A percentile compares a stretch with the other conserved stretches of the same genome.
Evolutionary conservation across 495 filamentous ascomycete genomes (phyloP).

Genomic region (Pyrenula massariospora): DNA sequence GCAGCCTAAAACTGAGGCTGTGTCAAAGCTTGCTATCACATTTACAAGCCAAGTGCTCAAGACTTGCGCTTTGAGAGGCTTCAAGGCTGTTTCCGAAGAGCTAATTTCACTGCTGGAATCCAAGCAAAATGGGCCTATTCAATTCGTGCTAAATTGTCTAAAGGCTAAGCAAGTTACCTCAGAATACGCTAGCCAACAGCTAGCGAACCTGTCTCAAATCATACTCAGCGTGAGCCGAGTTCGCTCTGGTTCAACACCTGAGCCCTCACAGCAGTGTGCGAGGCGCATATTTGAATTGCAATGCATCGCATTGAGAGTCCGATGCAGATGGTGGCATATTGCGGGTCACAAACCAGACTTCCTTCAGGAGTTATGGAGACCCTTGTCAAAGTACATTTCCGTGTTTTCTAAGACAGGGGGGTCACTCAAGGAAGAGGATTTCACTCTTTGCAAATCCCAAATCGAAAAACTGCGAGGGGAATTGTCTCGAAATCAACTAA

Average conservation of each 20-base stretch:
- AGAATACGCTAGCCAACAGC: not conserved
- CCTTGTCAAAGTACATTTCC: constrained; percentile 53
- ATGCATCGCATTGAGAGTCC: constrained; percentile 50
- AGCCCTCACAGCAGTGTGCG: not conserved
- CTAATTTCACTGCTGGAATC: not conserved
- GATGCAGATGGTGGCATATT: constrained; percentile 59
- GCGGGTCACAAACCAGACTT: constrained; percentile 56
- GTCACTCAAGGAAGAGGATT: not conserved
- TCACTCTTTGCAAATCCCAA: not conserved
- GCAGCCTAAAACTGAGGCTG: not conserved
- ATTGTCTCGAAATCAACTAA: not conserved
- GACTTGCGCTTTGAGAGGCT: not conserved
- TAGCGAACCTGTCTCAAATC: not conserved
- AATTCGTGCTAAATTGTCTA: not conserved
- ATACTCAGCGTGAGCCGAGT: not conserved
- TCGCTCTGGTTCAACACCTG: not conserved
- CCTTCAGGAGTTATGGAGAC: constrained; percentile 57
- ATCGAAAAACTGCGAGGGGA: not conserved
- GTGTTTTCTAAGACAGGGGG: constrained; percentile 31
- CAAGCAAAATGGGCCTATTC: not conserved
- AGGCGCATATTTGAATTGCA: constrained; percentile 38
- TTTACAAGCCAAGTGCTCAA: not conserved
- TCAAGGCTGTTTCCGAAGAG: not conserved
- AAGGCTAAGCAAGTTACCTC: not conserved
- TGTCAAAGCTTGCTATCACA: not conserved